Conservation (phyloP, 495 filamentous ascomycete species). For the Annulohypoxylon moriforme region DNA sequence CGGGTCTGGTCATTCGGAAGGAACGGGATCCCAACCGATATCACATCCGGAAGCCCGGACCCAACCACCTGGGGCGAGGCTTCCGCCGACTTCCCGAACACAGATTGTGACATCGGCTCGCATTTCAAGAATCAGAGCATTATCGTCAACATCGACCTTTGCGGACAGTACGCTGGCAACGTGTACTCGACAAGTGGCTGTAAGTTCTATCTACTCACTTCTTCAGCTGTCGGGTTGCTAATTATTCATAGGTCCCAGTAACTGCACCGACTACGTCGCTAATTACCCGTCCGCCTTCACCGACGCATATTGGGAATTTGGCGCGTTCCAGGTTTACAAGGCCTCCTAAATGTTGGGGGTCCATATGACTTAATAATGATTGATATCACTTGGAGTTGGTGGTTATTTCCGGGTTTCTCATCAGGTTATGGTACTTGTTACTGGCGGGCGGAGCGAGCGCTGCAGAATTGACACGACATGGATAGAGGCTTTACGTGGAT, state of each 20-base stretch:
- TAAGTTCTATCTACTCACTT: constrained; percentile 48
- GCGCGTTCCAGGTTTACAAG: constrained; percentile 71
- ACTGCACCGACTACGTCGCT: constrained; percentile 70
- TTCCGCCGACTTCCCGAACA: constrained; percentile 66
- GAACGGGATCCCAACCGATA: constrained; percentile 62
- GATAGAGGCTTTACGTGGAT: constrained; percentile 4
- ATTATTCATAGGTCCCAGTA: constrained; percentile 53
- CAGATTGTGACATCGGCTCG: constrained; percentile 67
- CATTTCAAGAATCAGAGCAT: constrained; percentile 74
- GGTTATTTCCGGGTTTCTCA: constrained; percentile 8
- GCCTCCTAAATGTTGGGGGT: constrained; percentile 21
- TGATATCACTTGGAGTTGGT: constrained; percentile 34
- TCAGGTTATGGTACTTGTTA: constrained; percentile 4
- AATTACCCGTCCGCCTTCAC: constrained; percentile 70
- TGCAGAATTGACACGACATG: not conserved
- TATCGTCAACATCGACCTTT: constrained; percentile 76
- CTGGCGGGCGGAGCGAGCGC: constrained; percentile 4
- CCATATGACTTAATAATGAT: constrained; percentile 11
- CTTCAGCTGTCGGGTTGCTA: constrained; percentile 37
- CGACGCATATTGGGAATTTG: constrained; percentile 76
- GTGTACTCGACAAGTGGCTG: constrained; percentile 57
- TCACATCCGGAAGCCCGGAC: constrained; percentile 62
- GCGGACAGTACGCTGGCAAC: constrained; percentile 71
- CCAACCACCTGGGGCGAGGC: constrained; percentile 70
- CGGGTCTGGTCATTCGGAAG: constrained; percentile 70